These are phyloP conservation scores for Pezicula rhizophila DNA, from an alignment of 2,329 filamentous ascomycete species.

Conservation along the genomic window DNA sequence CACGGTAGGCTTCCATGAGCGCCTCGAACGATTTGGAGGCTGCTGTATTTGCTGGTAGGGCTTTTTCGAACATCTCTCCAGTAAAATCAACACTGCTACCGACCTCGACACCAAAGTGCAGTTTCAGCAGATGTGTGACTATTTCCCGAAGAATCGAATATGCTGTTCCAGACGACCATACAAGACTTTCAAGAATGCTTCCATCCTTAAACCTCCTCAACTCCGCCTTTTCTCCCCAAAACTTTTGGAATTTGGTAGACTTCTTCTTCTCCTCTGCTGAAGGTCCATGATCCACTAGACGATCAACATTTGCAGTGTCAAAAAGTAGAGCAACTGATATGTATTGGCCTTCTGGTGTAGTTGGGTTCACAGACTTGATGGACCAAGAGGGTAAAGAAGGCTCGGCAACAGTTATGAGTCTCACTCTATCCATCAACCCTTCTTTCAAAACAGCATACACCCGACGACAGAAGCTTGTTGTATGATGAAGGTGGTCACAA, in stretches of 20 bases:
- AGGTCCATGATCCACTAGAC: slow-evolving; percentile 83
- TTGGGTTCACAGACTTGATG: slow-evolving; percentile 33
- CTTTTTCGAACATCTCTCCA: slow-evolving; percentile 38
- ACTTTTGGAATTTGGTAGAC: slow-evolving; percentile 74
- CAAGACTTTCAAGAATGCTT: slow-evolving; percentile 83
- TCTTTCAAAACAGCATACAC: slow-evolving; percentile 60
- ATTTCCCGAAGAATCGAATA: slow-evolving; percentile 74
- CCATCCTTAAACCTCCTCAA: slow-evolving; percentile 92
- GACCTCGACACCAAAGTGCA: slow-evolving; percentile 59
- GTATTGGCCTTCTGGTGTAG: slow-evolving; percentile 26
- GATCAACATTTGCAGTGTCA: slow-evolving; percentile 64
- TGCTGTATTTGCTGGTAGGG: slow-evolving; percentile 31
- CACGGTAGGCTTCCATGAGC: slow-evolving; percentile 63
- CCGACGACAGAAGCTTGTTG: slow-evolving; percentile 39
- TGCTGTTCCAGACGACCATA: slow-evolving; percentile 66
- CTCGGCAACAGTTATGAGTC: slow-evolving; percentile 55
- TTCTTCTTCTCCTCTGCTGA: slow-evolving; percentile 79
- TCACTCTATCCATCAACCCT: slow-evolving; percentile 70
- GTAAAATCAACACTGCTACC: slow-evolving; percentile 32
- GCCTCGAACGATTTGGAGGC: slow-evolving; percentile 55
- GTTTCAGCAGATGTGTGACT: slow-evolving; percentile 60
- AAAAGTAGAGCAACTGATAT: slow-evolving; percentile 65
- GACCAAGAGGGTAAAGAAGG: slow-evolving; percentile 38
- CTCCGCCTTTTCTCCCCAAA: slow-evolving; percentile 94
- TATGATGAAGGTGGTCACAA: slow-evolving; percentile 23